A percentile compares a stretch with the other conserved stretches of the same genome.
Evolutionary conservation across 805 yeast species (phyloP).

Genomic region (Hanseniaspora taiwanica): DNA sequence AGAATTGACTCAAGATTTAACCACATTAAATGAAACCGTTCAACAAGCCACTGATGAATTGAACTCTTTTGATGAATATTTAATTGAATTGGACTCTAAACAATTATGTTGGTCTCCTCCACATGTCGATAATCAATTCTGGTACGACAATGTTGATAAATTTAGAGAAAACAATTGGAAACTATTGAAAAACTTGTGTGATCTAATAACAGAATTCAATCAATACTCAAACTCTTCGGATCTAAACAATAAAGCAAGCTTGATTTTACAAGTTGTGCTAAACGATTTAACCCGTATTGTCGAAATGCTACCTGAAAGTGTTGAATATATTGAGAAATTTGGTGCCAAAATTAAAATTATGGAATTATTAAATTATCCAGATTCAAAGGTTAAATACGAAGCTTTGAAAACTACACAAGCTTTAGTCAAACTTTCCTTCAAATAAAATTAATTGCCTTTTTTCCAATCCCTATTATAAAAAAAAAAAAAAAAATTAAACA

Average conservation of each 20-base stretch:
- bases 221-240: constrained; percentile 13
- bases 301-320: constrained; percentile 46
- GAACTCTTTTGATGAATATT: constrained; percentile 87
- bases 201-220: constrained; percentile 29
- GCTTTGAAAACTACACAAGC: constrained; percentile 93
- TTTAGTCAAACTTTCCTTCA: constrained; percentile 72
- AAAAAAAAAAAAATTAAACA: not conserved
- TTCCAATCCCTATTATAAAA: not conserved
- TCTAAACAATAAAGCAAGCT: not conserved
- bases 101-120: constrained; percentile 83
- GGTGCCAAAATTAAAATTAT: constrained; percentile 70
- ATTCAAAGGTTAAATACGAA: constrained; percentile 83
- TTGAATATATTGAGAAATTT: constrained; percentile 33
- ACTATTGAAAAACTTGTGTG: constrained; percentile 48
- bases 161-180: constrained; percentile 74
- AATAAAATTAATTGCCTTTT: constrained; percentile 10
- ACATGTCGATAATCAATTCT: constrained; percentile 76
- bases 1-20: constrained; percentile 68
- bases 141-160: constrained; percentile 67
- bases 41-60: constrained; percentile 62
- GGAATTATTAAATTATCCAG: constrained; percentile 68
- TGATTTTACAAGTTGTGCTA: constrained; percentile 44
- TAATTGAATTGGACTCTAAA: constrained; percentile 69
- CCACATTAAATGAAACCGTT: constrained; percentile 41
- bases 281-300: constrained; percentile 55